Evolutionary conservation across 306 rosid genomes (phyloP).

Genomic region (Glycine soja): DNA sequence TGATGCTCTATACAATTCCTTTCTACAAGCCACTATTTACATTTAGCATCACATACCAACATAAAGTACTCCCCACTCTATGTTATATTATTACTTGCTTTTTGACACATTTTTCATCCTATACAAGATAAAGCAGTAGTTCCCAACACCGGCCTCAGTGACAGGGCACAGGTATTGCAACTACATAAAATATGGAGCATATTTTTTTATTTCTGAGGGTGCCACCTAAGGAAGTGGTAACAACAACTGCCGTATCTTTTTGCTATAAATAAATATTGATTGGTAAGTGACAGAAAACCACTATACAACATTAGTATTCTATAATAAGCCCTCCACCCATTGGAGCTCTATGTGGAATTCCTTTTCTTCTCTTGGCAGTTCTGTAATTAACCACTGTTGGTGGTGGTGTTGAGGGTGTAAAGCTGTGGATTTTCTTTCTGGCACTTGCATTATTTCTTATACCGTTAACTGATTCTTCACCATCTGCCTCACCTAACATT

Average conservation of each 20-base stretch:
- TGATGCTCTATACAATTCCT: constrained; percentile 52
- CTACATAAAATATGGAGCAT: neutral
- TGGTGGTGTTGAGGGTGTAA: constrained; percentile 76
- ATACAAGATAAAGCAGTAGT: constrained; percentile 53
- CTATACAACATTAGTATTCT: constrained; percentile 53
- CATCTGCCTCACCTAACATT: constrained; percentile 52
- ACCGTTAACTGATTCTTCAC: constrained; percentile 61
- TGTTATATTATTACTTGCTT: constrained; percentile 50
- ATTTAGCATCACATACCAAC: constrained; percentile 54
- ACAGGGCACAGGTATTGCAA: constrained; percentile 58
- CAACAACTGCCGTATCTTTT: constrained; percentile 44
- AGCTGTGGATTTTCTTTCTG: constrained; percentile 59
- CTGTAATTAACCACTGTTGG: constrained; percentile 62
- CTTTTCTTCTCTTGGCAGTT: constrained; percentile 71
- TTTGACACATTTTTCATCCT: constrained; percentile 45
- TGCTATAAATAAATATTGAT: constrained; percentile 46
- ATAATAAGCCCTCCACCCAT: constrained; percentile 74
- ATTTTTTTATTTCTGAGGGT: too few relatives aligned
- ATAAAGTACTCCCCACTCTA: constrained; percentile 45
- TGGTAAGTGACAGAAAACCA: constrained; percentile 40
- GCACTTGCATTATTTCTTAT: constrained; percentile 41
- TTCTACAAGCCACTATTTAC: constrained; percentile 62
- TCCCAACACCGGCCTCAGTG: constrained; percentile 62
- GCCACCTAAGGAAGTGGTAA: constrained; percentile 30
- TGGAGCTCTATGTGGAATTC: constrained; percentile 73